Evolutionary conservation across 208 protist genomes (phyloP), one percentile per base, ranked within the genome.

Genomic region (Trypanosoma theileri): DNA sequence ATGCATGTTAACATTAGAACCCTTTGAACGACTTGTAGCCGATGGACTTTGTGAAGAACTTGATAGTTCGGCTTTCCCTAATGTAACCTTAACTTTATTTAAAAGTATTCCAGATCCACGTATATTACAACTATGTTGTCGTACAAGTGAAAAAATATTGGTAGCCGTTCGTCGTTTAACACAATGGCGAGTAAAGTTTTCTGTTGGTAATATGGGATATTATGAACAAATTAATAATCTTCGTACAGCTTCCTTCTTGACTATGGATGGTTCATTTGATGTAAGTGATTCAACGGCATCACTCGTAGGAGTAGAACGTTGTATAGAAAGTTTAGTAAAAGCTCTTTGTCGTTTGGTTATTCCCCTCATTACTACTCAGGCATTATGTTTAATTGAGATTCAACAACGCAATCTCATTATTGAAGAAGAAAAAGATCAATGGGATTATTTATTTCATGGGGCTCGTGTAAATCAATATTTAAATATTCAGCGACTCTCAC

Each of bases 221-320:
- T 93, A 89, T 64, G 91, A 92, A 58, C 73, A 94, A 73, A 63
- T 91, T 31, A 85, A 82, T 75, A 94, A 94, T 73, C 81, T 96
- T 66, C 87, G 88, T 54, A 81, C 78, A 10, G 81, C 87, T 1
- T 73, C 84, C 4, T 81, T 77, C 66, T 74, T 84, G n/a, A 66
- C 67, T 42, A 88, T 90, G 52, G 74, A 61, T 46, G 84, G 84
- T 55, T 77, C 76, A 24, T 86, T 96, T 65, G 79, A 88, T 61
- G 44, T 77, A 16, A 66, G 71, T 35, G 75, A 71, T 19, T n/a
- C 21, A 57, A 62, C 55, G 42, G 71, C 75, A 12, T 79, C 86
- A 11, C 57, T 93, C 26, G 69, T 71, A 3, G 91, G 88, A 16
- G 42, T 96, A 55, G 54, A 57, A 22, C 72, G 76, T 26, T 95